Percentiles rank a stretch among this genome's conserved stretches.
Evolutionary conservation across 2,329 filamentous ascomycete species (phyloP).

Genomic region (Knoxdaviesia proteae): DNA sequence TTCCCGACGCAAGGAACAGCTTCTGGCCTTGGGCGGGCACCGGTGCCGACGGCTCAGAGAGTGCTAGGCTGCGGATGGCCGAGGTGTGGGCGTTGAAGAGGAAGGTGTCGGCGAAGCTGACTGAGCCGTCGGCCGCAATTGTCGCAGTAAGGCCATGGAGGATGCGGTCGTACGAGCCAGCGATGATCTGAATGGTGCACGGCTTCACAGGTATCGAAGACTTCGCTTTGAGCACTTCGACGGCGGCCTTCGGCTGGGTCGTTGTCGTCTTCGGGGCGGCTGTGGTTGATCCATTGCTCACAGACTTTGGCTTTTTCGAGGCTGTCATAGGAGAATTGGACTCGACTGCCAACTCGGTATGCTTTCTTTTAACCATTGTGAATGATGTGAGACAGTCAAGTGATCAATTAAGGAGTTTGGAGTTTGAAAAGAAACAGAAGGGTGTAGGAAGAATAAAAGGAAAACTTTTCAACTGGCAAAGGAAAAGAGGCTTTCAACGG

Average conservation of each 20-base stretch:
- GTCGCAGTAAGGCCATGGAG: slow-evolving; percentile 78
- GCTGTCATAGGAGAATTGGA: slow-evolving; percentile 7
- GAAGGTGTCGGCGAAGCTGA: slow-evolving; percentile 76
- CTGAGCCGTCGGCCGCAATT: slow-evolving; percentile 21
- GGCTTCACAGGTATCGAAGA: slow-evolving; percentile 8
- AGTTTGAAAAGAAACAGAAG: not conserved
- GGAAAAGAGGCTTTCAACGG: not conserved
- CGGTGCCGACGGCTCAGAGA: slow-evolving; percentile 54
- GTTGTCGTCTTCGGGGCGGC: not conserved
- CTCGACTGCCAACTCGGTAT: slow-evolving; percentile 13
- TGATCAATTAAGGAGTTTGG: not conserved
- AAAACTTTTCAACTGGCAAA: not conserved
- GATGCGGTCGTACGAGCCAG: slow-evolving; percentile 83
- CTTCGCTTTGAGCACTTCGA: slow-evolving; percentile 4
- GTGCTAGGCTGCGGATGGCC: slow-evolving; percentile 69
- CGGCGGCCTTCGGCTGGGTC: not conserved
- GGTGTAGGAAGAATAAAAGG: not conserved
- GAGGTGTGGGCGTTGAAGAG: slow-evolving; percentile 87
- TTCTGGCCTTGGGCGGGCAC: slow-evolving; percentile 49
- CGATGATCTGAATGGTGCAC: slow-evolving; percentile 66
- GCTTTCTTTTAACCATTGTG: slow-evolving; percentile 29
- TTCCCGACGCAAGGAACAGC: slow-evolving; percentile 73
- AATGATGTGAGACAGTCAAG: slow-evolving; percentile 1
- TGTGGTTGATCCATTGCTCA: slow-evolving; percentile 1
- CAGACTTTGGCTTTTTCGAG: slow-evolving; percentile 14